Percentiles rank a stretch among this genome's conserved stretches.
Evolutionary conservation across 768 basidiomycete species (phyloP).

Genomic region (Suillus americanus): DNA sequence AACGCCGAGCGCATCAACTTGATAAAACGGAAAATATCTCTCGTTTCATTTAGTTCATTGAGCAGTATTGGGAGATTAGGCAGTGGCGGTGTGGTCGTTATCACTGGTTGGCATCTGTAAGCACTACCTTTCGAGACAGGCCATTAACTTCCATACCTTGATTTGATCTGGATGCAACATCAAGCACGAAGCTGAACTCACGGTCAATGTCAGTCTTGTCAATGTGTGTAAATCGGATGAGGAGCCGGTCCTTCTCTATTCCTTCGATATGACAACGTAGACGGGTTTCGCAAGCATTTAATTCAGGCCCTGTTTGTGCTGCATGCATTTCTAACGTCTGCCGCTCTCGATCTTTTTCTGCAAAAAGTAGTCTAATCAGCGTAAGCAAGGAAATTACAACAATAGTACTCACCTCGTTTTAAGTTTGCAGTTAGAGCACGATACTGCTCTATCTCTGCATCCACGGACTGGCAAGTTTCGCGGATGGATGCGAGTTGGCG

Average conservation of each 20-base stretch:
- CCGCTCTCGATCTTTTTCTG: conserved; percentile 72
- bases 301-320: conserved; percentile 51
- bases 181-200: conserved; percentile 77
- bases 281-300: conserved; percentile 53
- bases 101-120: conserved; percentile 45
- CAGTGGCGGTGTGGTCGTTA: conserved; percentile 75
- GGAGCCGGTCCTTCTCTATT: conserved; percentile 66
- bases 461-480: conserved; percentile 58
- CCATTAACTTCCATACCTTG: conserved; percentile 49
- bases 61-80: conserved; percentile 67
- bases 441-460: conserved; percentile 73
- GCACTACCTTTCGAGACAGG: neutral
- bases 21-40: conserved; percentile 73
- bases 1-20: conserved; percentile 61
- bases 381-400: neutral
- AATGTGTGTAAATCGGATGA: conserved; percentile 70
- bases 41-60: conserved; percentile 66
- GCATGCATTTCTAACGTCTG: conserved; percentile 54
- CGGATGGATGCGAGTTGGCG: conserved; percentile 64
- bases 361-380: neutral
- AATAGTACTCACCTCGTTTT: conserved; percentile 51
- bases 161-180: conserved; percentile 61
- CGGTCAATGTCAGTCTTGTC: conserved; percentile 56
- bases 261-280: conserved; percentile 76
- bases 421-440: conserved; percentile 60